phyloP scores from a whole-genome alignment of 164 flowering plant genomes.

The Macadamia integrifolia region DNA sequence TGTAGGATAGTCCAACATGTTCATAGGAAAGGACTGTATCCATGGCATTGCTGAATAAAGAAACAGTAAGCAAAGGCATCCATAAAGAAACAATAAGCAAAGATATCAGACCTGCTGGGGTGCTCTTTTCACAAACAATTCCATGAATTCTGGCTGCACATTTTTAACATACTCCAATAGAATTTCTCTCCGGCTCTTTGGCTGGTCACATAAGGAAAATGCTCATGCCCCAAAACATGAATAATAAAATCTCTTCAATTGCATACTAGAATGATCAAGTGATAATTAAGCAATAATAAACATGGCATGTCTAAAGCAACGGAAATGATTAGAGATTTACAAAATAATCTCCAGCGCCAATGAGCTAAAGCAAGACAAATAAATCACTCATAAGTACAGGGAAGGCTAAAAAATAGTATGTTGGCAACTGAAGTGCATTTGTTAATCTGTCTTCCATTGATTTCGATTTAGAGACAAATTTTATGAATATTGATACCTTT shows the following conservation, averaged over 20 bases:
- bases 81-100: background rate
- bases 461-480: no score
- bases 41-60: background rate
- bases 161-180: conserved; percentile 87
- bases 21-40: no score
- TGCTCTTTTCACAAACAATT: conserved; percentile 83
- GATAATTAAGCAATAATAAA: no score
- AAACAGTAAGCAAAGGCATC: background rate
- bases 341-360: background rate
- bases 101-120: conserved; percentile 64
- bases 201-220: conserved; percentile 30
- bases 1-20: no score
- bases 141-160: conserved; percentile 97
- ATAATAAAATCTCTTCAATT: background rate
- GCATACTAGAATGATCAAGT: no score
- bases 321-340: background rate
- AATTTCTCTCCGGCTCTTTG: conserved; percentile 76
- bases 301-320: background rate
- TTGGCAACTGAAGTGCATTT: no score
- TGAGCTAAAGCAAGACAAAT: background rate
- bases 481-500: no score
- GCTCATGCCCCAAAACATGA: background rate
- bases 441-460: no score
- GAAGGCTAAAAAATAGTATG: no score
- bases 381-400: background rate